Base-by-base conservation (phyloP, 2,329 filamentous ascomycete genomes). In the Fusarium graminum region DNA sequence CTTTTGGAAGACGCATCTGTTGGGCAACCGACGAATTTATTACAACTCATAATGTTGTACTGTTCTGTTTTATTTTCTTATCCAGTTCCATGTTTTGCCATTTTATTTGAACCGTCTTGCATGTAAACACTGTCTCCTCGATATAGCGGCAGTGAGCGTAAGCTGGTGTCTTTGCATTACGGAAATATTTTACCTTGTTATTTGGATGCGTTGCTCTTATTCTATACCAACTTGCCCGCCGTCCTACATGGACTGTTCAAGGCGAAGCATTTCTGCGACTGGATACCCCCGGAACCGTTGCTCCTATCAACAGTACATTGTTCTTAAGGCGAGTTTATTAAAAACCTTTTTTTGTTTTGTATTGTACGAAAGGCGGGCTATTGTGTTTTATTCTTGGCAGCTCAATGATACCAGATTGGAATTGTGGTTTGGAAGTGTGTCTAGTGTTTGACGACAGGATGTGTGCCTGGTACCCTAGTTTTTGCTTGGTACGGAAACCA, bases 1-100 rank as follows among this genome's bases (percentile, higher is more conserved):
- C 52, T 52, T 60, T 65, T 64, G 68, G 57, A 72, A 73, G 71
- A 73, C 71, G 63, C 71, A 73, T 73, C 56, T 59, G 66, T 73
- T 65, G 63, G 71, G 71, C 71, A 53, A 73, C 71, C 61, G 63
- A 73, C 67, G 59, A 51, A 43, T 65, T 59, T 54, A 54, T 69
- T 52, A 42, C 45, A 47, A 51, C 45, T 62, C 41, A 59, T 63
- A 52, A 60, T 58, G 55, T 41, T 42, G 52, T 40, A 49, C 52
- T 55, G 34, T 45, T 45, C 52, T 28, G 32, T 67, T 59, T 71
- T 45, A 49, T 57, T 58, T 34, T 41, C 38, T 52, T 41, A 40
- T 50, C 56, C 41, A 52, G 41, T 50, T 40, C n/a, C 28, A 46
- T 61, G 26, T 49, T 65, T 38, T 67, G 34, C 52, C 54, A 59